Evolutionary conservation across 352 stramenopile species (phyloP).

Genomic region (Ophiocytium majus): DNA sequence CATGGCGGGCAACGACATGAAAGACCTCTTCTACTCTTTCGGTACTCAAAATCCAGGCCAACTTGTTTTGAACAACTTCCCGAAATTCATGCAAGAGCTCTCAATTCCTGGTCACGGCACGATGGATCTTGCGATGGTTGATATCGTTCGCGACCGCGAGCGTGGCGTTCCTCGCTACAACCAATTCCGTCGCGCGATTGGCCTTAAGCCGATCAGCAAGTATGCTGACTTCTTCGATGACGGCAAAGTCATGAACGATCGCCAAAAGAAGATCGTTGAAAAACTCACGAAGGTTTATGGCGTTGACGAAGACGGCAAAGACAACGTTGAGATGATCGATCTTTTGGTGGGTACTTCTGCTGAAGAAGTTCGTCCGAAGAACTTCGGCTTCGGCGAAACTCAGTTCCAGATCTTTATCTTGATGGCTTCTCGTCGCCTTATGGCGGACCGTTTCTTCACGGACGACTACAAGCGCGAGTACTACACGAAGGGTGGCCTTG

Average conservation of each 20-base stretch:
- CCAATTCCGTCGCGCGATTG: conserved; percentile 37
- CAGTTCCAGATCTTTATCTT: conserved; percentile 52
- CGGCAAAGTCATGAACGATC: conserved; percentile 9
- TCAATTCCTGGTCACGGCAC: conserved; percentile 9
- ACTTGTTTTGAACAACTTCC: background rate
- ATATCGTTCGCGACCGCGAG: conserved; percentile 35
- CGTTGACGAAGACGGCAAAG: conserved; percentile 2
- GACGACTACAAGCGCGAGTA: conserved; percentile 38
- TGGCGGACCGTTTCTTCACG: conserved; percentile 47
- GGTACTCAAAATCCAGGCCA: conserved; percentile 6
- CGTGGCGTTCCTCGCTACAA: conserved; percentile 43
- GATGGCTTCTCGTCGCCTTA: conserved; percentile 41
- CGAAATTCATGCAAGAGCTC: conserved; percentile 7
- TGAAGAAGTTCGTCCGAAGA: conserved; percentile 14
- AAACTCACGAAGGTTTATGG: conserved; percentile 10
- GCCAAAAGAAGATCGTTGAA: background rate
- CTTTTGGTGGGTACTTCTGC: background rate
- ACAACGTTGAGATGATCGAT: conserved; percentile 16
- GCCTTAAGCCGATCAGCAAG: conserved; percentile 45
- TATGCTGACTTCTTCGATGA: conserved; percentile 41
- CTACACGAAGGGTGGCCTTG: background rate
- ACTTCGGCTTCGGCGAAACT: conserved; percentile 34
- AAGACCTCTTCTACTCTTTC: conserved; percentile 20
- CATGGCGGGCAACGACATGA: conserved; percentile 1
- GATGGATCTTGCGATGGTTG: conserved; percentile 36